Conservation (phyloP, 768 basidiomycete genomes). For the Serendipita vermifera region DNA sequence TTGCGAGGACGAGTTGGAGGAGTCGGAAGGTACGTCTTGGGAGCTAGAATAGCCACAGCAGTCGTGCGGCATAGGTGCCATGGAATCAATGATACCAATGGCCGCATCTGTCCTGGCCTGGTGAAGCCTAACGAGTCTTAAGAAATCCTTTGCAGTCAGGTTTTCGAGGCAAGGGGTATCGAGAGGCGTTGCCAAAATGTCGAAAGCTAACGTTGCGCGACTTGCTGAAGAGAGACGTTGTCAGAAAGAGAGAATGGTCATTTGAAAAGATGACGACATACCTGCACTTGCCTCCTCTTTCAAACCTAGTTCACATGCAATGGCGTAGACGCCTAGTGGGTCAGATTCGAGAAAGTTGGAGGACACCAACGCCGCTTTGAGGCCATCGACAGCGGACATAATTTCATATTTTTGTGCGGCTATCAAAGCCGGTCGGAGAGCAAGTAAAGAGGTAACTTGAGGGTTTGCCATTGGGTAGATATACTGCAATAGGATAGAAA, state of each 20-base stretch:
- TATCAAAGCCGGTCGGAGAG: background rate
- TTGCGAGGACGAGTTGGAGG: background rate
- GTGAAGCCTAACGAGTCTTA: background rate
- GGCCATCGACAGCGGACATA: constrained; percentile 1
- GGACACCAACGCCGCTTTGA: background rate
- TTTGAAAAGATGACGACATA: background rate
- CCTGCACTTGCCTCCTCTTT: constrained; percentile 2
- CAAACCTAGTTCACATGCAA: constrained; percentile 4
- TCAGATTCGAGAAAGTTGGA: constrained; percentile 3
- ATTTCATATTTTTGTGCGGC: constrained; percentile 5
- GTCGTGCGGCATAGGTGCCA: constrained; percentile 8
- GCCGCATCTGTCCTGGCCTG: background rate
- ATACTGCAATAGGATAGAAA: background rate
- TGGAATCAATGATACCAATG: background rate
- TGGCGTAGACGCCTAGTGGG: constrained; percentile 1
- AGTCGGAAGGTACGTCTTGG: background rate
- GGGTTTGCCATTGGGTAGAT: constrained; percentile 6
- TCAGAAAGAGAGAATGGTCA: background rate
- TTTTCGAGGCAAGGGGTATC: constrained; percentile 7
- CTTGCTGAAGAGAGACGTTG: background rate
- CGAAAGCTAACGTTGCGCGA: constrained; percentile 1
- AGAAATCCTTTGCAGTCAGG: constrained; percentile 7
- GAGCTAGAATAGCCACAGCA: background rate
- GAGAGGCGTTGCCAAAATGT: background rate
- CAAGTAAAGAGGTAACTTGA: background rate